Evolutionary conservation across 768 basidiomycete species (phyloP), one percentile per base, ranked within the genome.

Genomic region (Psilocybe azurescens): DNA sequence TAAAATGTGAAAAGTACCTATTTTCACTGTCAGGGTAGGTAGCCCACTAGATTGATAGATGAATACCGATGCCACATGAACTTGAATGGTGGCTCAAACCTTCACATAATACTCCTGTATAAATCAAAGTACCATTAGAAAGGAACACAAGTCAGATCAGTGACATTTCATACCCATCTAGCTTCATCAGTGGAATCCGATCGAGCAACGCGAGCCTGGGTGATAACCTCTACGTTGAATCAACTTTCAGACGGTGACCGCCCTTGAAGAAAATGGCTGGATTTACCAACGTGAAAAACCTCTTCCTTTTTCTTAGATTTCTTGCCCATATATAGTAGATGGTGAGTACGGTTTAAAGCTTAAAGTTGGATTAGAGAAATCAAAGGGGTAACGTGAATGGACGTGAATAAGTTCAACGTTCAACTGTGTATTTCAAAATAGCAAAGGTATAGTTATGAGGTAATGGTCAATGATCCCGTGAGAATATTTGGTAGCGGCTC

Each of bases 51-150:
- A 58, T 3, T 32, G 33, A 3, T 36, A 41, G 44, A 52, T 39
- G 39, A 53, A 39, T 16, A 20, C n/a, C 32, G 20, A 16, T 28
- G 29, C 47, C n/a, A n/a, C n/a, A n/a, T n/a, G n/a, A n/a, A 54
- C 33, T 44, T 32, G n/a, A 32, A 60, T 33, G 13, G n/a, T 10
- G 38, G 5, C 16, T 58, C 56, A 28, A 50, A 90, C 90, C 79
- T 91, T 91, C 44, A 91, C 89, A 56, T 68, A 70, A 66, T 91
- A 92, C 74, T 89, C 84, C 90, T 76, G 56, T 36, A 48, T 18
- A 28, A 38, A 13, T 29, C 4, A 24, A 39, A 3, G 11, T n/a
- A 16, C 5, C 33, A 46, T 36, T 32, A 36, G 28, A n/a, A 7
- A 44, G 9, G 6, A 47, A 33, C n/a, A 56, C 14, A 32, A 33